Base-by-base conservation (phyloP, 2,329 filamentous ascomycete species). In the Claviceps fusiformis region DNA sequence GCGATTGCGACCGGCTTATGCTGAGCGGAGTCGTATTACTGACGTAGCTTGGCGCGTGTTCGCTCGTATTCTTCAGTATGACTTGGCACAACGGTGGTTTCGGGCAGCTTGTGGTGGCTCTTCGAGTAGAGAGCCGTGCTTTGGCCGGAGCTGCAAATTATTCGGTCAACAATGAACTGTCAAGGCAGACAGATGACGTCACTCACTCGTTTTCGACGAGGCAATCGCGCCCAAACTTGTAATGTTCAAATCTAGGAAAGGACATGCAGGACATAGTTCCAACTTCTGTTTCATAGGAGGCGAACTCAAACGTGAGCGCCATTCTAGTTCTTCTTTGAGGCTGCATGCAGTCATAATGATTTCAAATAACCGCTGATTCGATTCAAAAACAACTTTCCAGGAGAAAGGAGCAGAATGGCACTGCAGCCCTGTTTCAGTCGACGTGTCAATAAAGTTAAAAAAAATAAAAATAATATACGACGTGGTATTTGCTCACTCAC, bases 321-420 rank as follows among this genome's bases (percentile, higher is more conserved):
- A 98, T 62, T 85, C 82, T 49, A 79, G 73, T 63, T 93, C 89
- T 66, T 98, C 92, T 45, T 79, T 81, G 0, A 82, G 75, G 1
- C 86, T 92, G 62, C 90, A 95, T 41, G 90, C 92, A 60, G 87
- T 95, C 71, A 95, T 77, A 45, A 96, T 82, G 17, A 95, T 71
- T 68, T 97, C 92, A 65, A 88, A 92, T 54, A 92, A 74, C 57
- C 87, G 82, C 60, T 86, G 80, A 55, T 86, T 78, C 60, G 81
- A 81, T 65, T 93, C 85, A 63, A 97, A 96, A 3, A 89, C 77
- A 11, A 96, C 64, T 67, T 97, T 98, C 92, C 91, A 97, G 1
- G 90, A 93, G 67, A 88, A 88, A 0, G 87, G 83, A 0, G 88
- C 87, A 3, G 87, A 88, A 59, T 93, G 85, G 63, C 90, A 96